A percentile compares a stretch with the other conserved stretches of the same genome.
Evolutionary conservation across 257 asterid genomes (phyloP).

Genomic region (Primulina eburnea): DNA sequence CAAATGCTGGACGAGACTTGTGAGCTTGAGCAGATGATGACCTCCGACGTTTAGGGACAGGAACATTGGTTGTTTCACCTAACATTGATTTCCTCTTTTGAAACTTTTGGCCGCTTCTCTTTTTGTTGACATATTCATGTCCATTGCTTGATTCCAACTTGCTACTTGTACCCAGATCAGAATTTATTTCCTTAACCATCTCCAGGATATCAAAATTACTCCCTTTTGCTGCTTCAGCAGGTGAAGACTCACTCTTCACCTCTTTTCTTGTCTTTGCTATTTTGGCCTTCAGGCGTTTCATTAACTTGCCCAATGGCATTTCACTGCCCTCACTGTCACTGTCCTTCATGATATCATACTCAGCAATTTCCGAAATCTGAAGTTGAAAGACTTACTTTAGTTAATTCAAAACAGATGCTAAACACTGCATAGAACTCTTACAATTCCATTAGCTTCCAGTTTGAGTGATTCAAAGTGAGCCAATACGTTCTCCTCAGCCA

Average conservation of each 20-base stretch:
- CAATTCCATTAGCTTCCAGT: conserved; percentile 73
- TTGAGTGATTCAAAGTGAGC: conserved; percentile 76
- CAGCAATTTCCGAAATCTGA: conserved; percentile 63
- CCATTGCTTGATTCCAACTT: conserved; percentile 76
- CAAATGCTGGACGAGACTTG: conserved; percentile 35
- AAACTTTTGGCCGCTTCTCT: conserved; percentile 41
- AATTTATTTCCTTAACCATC: conserved; percentile 83
- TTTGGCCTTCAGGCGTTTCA: conserved; percentile 86
- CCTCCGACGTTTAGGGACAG: conserved; percentile 82
- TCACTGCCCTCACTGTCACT: conserved; percentile 93
- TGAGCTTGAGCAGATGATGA: conserved; percentile 59
- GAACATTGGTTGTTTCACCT: conserved; percentile 50
- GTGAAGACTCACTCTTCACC: conserved; percentile 52
- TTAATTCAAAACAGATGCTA: conserved; percentile 16
- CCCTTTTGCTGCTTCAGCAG: conserved; percentile 42
- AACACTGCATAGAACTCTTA: conserved; percentile 35
- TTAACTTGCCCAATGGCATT: conserved; percentile 85
- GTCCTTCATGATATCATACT: conserved; percentile 76
- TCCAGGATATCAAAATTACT: conserved; percentile 72
- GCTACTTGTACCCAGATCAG: conserved; percentile 46
- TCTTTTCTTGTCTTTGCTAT: conserved; percentile 75
- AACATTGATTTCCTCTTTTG: conserved; percentile 57
- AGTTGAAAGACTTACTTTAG: conserved; percentile 23
- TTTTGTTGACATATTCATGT: conserved; percentile 41
- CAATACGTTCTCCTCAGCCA: conserved; percentile 76